These are phyloP conservation scores for Cardamine chenopodiifolia DNA, from an alignment of 345 rosid species.

Conservation along the genomic window DNA sequence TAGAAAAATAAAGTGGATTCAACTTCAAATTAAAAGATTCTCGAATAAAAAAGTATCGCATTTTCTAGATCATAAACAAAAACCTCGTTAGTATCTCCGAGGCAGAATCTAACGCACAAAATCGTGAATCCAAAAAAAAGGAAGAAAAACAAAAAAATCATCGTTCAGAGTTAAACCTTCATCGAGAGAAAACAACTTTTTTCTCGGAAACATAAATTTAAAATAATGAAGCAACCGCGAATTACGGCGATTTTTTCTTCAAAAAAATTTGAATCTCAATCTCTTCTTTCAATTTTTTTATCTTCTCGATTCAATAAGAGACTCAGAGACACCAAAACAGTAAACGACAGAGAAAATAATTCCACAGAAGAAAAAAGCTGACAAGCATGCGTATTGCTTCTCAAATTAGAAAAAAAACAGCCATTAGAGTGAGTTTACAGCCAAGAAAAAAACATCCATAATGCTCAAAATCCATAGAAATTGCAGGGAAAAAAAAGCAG, in stretches of 20 bases:
- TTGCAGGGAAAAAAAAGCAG: neutral
- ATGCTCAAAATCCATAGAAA: slow-evolving; percentile 3
- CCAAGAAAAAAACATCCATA: neutral
- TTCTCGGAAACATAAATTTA: slow-evolving; percentile 30
- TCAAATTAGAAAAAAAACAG: neutral
- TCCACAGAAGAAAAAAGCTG: neutral
- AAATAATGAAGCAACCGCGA: neutral
- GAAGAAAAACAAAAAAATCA: neutral
- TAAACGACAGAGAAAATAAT: slow-evolving; percentile 24
- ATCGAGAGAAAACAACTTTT: slow-evolving; percentile 31
- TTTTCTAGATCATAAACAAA: slow-evolving; percentile 32
- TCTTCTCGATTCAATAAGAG: slow-evolving; percentile 33
- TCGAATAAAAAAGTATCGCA: slow-evolving; percentile 30
- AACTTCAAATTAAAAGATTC: slow-evolving; percentile 17
- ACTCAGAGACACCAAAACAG: slow-evolving; percentile 35
- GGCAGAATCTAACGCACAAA: slow-evolving; percentile 34
- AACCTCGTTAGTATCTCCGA: slow-evolving; percentile 43
- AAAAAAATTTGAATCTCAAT: neutral
- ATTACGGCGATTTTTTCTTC: neutral
- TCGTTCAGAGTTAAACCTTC: slow-evolving; percentile 4
- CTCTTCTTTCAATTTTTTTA: neutral
- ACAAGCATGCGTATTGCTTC: slow-evolving; percentile 16
- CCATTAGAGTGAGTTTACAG: slow-evolving; percentile 5
- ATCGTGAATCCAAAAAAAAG: slow-evolving; percentile 8
- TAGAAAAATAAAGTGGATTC: neutral